Base-by-base conservation (phyloP, 2,329 filamentous ascomycete genomes). In the Eurotiales sp. region DNA sequence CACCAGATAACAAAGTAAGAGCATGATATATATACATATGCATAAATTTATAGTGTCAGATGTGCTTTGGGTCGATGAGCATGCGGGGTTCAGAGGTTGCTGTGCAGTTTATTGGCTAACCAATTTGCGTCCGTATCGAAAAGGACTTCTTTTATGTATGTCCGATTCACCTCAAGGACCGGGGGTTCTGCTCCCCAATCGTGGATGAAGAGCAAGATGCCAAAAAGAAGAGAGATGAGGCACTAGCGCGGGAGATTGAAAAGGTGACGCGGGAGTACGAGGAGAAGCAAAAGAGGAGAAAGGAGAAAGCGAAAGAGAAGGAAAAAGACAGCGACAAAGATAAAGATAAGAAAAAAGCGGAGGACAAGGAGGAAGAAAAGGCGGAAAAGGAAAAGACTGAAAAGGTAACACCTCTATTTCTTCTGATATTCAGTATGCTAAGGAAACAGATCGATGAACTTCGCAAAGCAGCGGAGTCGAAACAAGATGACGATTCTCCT, bases 101-200 rank as follows among this genome's bases (percentile, higher is more conserved):
- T 17, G 46, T 40, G 19, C 42, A 17, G 21, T 17, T 19, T 36
- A 25, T 36, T 37, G n/a, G 14, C 23, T 39, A 23, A 34, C 43
- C 21, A 25, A 22, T 42, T 4, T 46, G 25, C n/a, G 17, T 19
- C 12, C n/a, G 17, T 3, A 17, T 27, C 4, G 3, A 22, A 44
- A 44, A 54, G 52, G 52, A 54, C 66, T 95, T 90, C 72, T 97
- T 99, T 74, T 96, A 95, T 66, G 82, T 95, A 40, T 99, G 93
- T 61, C 78, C 84, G 5, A 77, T 80, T 27, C 93, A 99, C 69
- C 75, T 97, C 8, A 88, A 87, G 62, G 93, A 97, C 64, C 77
- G 77, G 27, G 83, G 86, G 36, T 97, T 96, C 68, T 92, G 88
- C 64, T 77, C 77, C 21, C 77, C 83, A 3, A 66, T 78, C 34